These are phyloP conservation scores for Hirsutella thompsonii DNA, from an alignment of 2,329 filamentous ascomycete species.

Conservation along the genomic window DNA sequence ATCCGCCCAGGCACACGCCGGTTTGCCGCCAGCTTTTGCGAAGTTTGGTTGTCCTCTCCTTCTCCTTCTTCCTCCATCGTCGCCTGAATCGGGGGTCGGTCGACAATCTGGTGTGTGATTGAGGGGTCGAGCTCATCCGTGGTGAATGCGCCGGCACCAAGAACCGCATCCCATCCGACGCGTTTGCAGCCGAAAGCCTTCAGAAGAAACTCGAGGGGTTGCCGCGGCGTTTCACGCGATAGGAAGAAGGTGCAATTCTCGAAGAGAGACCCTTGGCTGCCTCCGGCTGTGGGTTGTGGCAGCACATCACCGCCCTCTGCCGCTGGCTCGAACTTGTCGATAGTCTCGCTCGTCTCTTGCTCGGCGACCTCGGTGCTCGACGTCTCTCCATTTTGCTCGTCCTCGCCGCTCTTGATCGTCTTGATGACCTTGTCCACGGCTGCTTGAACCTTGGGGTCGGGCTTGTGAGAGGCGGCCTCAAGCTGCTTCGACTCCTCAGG, in stretches of 20 bases:
- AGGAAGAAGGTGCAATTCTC: constrained; percentile 83
- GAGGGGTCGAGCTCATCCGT: constrained; percentile 74
- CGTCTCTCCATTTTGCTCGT: constrained; percentile 19
- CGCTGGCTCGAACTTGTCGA: constrained; percentile 85
- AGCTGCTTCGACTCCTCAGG: constrained; percentile 40
- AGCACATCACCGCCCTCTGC: constrained; percentile 78
- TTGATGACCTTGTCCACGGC: constrained; percentile 57
- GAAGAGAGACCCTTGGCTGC: constrained; percentile 65
- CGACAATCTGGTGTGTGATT: constrained; percentile 95
- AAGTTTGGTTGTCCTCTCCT: constrained; percentile 48
- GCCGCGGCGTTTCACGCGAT: constrained; percentile 83
- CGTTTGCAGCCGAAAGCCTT: constrained; percentile 92
- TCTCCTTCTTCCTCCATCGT: constrained; percentile 34
- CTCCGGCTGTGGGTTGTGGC: constrained; percentile 61
- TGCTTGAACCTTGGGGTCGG: constrained; percentile 50
- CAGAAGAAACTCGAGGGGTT: constrained; percentile 83
- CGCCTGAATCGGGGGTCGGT: constrained; percentile 65
- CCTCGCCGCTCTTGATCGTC: constrained; percentile 46
- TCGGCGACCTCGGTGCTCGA: constrained; percentile 28
- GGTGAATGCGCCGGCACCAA: constrained; percentile 87
- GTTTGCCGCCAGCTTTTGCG: constrained; percentile 44
- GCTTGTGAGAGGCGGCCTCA: constrained; percentile 31
- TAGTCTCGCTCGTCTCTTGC: constrained; percentile 43
- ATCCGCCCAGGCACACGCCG: constrained; percentile 78
- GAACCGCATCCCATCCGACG: constrained; percentile 84